These are phyloP conservation scores for Logfia minima DNA, from an alignment of 129 eudicot genomes.

Conservation along the genomic window DNA sequence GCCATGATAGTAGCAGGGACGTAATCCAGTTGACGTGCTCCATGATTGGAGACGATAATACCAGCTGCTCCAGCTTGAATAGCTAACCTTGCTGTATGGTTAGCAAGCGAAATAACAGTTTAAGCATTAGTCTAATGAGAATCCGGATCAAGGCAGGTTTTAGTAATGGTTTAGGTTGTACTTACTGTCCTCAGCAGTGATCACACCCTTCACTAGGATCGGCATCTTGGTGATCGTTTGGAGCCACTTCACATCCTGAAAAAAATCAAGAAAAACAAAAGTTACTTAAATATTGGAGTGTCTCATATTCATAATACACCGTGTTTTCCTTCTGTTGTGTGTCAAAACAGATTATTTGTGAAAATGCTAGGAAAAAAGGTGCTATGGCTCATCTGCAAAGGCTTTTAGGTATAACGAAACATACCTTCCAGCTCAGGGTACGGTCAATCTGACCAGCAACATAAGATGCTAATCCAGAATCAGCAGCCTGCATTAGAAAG, in stretches of 20 bases:
- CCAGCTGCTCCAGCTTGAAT: slow-evolving; percentile 78
- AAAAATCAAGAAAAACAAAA: neutral
- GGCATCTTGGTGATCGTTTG: slow-evolving; percentile 89
- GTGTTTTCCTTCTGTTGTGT: neutral
- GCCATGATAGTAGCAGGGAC: slow-evolving; percentile 81
- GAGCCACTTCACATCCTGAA: slow-evolving; percentile 94
- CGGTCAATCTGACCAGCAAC: slow-evolving; percentile 98
- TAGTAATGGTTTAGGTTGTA: neutral
- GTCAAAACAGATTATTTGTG: neutral
- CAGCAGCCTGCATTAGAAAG: slow-evolving; percentile 58
- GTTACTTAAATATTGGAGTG: neutral
- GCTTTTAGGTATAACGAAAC: neutral
- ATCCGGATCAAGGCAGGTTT: neutral
- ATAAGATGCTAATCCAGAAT: slow-evolving; percentile 89
- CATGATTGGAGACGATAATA: slow-evolving; percentile 78
- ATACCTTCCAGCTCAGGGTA: slow-evolving; percentile 93
- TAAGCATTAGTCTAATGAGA: neutral
- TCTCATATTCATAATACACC: neutral
- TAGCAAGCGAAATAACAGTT: slow-evolving; percentile 6
- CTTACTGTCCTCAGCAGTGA: slow-evolving; percentile 97
- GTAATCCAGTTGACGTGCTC: slow-evolving; percentile 80
- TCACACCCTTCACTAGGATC: slow-evolving; percentile 90
- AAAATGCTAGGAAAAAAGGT: neutral
- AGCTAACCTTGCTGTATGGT: slow-evolving; percentile 52
- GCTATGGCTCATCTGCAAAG: neutral